Percentiles rank a stretch among this genome's conserved stretches.
These are phyloP conservation scores for Heritiera littoralis DNA, from an alignment of 345 rosid species.

Conservation along the genomic window DNA sequence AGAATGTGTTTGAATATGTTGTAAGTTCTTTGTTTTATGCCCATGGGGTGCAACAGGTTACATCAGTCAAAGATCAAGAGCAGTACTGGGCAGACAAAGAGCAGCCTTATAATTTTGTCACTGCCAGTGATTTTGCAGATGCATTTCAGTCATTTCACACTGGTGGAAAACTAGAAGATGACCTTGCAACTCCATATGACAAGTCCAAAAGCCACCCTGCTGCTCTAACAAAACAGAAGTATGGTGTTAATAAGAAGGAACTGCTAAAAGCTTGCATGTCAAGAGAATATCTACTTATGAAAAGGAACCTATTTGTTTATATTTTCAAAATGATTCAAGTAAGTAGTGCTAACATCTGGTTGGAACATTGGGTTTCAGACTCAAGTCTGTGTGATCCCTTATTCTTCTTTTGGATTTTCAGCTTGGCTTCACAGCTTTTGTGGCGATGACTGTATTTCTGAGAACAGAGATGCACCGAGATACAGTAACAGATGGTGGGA, in stretches of 20 bases:
- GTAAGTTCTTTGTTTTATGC: background rate
- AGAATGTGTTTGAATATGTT: background rate
- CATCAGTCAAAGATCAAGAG: slow-evolving; percentile 38
- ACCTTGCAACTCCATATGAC: slow-evolving; percentile 33
- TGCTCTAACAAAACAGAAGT: slow-evolving; percentile 26
- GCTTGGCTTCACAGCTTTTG: background rate
- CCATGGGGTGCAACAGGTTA: slow-evolving; percentile 27
- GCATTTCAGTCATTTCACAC: slow-evolving; percentile 24
- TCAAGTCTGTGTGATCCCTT: background rate
- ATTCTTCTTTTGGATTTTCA: slow-evolving; percentile 6
- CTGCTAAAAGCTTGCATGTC: slow-evolving; percentile 33
- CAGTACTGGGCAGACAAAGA: slow-evolving; percentile 35
- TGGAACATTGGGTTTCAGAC: background rate
- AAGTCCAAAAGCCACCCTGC: slow-evolving; percentile 33
- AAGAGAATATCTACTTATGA: slow-evolving; percentile 42
- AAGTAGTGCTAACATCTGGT: background rate
- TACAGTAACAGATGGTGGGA: slow-evolving; percentile 34
- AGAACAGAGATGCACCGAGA: slow-evolving; percentile 21
- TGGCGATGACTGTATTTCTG: slow-evolving; percentile 6
- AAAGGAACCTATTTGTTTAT: slow-evolving; percentile 38
- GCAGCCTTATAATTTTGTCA: slow-evolving; percentile 32
- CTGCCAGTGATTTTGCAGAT: slow-evolving; percentile 28
- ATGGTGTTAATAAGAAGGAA: slow-evolving; percentile 35
- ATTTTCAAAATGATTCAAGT: slow-evolving; percentile 41
- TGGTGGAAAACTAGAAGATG: slow-evolving; percentile 25